phyloP scores from a whole-genome alignment of 345 rosid genomes.

The Populus simonii region DNA sequence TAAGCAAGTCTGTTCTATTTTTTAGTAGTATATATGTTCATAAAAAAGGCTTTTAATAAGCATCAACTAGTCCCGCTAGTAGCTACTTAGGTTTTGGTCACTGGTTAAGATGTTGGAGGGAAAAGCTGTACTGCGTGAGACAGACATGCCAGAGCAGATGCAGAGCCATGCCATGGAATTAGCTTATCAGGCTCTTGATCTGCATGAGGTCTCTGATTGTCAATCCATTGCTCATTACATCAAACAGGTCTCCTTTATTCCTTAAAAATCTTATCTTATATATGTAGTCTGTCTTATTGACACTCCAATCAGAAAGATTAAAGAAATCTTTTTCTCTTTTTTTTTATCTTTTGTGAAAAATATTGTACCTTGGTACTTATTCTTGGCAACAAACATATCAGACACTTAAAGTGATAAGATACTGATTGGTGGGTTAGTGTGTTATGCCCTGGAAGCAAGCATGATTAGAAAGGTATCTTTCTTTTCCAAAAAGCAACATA shows the following conservation, averaged over 20 bases:
- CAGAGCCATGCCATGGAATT: conserved; percentile 46
- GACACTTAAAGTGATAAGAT: not conserved
- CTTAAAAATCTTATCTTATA: not conserved
- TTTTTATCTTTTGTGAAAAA: not conserved
- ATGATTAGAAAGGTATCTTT: not conserved
- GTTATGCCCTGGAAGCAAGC: not conserved
- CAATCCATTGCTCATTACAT: conserved; percentile 48
- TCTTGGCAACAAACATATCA: not conserved
- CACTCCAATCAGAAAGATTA: not conserved
- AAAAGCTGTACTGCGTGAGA: conserved; percentile 40
- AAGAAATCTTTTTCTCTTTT: not conserved
- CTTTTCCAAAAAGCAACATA: not conserved
- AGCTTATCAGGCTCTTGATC: conserved; percentile 52
- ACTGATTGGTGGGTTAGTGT: not conserved
- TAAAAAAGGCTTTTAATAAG: not conserved
- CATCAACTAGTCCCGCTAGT: not conserved
- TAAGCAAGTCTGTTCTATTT: not conserved
- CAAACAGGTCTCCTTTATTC: conserved; percentile 35
- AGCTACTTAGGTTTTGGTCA: not conserved
- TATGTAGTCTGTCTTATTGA: not conserved
- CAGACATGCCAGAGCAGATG: conserved; percentile 49
- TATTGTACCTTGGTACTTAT: not conserved
- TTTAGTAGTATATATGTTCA: not conserved
- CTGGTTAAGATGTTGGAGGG: conserved; percentile 44
- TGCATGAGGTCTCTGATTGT: conserved; percentile 47